A percentile compares a stretch with the other conserved stretches of the same genome.
Conservation (phyloP, 108 stramenopile genomes). For the Stephanodiscus minutulus region DNA sequence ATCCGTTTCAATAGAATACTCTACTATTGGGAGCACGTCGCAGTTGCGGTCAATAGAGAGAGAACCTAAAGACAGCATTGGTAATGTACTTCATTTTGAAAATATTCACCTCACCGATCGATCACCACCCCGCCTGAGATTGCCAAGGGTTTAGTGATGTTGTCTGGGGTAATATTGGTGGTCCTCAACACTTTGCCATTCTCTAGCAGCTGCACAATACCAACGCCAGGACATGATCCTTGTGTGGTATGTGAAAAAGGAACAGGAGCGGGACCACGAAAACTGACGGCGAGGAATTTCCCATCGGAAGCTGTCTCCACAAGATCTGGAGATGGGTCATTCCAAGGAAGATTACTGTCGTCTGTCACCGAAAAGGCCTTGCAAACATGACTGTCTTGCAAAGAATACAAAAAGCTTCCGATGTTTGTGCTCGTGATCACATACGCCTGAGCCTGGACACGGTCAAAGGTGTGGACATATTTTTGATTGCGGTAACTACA, state of each 20-base stretch:
- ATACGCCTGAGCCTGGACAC: constrained; percentile 23
- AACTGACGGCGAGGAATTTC: constrained; percentile 33
- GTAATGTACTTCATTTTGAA: too few relatives aligned
- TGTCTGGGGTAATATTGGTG: constrained; percentile 26
- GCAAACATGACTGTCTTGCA: background rate
- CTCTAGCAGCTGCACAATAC: constrained; percentile 31
- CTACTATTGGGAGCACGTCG: too few relatives aligned
- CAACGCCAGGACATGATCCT: constrained; percentile 47
- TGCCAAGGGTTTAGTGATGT: background rate
- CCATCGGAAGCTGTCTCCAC: constrained; percentile 37
- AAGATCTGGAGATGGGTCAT: background rate
- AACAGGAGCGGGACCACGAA: constrained; percentile 46
- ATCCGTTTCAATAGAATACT: too few relatives aligned
- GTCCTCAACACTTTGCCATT: constrained; percentile 41
- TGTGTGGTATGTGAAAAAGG: constrained; percentile 34
- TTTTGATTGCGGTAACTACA: constrained; percentile 32
- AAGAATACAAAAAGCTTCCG: background rate
- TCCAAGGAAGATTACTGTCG: background rate
- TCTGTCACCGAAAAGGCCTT: background rate
- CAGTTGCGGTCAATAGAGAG: too few relatives aligned
- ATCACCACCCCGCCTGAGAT: too few relatives aligned
- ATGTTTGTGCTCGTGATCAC: background rate
- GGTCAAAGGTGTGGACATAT: constrained; percentile 41
- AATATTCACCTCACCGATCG: too few relatives aligned
- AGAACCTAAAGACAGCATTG: too few relatives aligned